Evolutionary conservation across 2,329 filamentous ascomycete species (phyloP).

Genomic region (Chrysoporthe deuterocubensis): DNA sequence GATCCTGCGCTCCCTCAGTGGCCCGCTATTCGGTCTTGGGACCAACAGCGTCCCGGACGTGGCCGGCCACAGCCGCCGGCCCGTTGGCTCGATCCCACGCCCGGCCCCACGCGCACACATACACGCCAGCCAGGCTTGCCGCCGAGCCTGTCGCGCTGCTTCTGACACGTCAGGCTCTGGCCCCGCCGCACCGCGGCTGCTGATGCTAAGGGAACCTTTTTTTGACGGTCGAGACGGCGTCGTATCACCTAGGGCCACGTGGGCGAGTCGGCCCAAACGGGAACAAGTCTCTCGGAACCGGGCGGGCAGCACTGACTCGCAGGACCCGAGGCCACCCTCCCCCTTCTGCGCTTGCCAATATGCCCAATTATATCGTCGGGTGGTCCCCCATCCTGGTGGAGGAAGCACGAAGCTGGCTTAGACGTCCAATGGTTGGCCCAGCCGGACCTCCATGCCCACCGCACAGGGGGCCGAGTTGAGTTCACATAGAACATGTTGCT

Average conservation of each 20-base stretch:
- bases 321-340: background rate
- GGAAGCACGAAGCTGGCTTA: background rate
- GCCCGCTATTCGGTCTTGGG: too few species aligned
- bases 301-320: background rate
- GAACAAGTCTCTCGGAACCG: too few species aligned
- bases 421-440: background rate
- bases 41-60: background rate
- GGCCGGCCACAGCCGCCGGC: slow-evolving; percentile 3
- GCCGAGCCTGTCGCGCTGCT: slow-evolving; percentile 1
- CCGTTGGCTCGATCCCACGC: slow-evolving; percentile 1
- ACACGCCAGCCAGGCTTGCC: slow-evolving; percentile 3
- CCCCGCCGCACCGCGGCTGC: background rate
- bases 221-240: background rate
- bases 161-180: background rate
- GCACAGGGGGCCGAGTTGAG: background rate
- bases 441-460: background rate
- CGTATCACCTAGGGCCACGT: background rate
- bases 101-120: background rate
- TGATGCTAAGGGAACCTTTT: background rate
- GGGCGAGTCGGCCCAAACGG: background rate
- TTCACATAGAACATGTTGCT: background rate
- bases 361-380: background rate
- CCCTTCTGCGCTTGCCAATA: background rate
- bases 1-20: background rate
- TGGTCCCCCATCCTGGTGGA: background rate